A percentile compares a stretch with the other conserved stretches of the same genome.
Evolutionary conservation across 805 yeast genomes (phyloP).

Genomic region (Spathaspora sp.): DNA sequence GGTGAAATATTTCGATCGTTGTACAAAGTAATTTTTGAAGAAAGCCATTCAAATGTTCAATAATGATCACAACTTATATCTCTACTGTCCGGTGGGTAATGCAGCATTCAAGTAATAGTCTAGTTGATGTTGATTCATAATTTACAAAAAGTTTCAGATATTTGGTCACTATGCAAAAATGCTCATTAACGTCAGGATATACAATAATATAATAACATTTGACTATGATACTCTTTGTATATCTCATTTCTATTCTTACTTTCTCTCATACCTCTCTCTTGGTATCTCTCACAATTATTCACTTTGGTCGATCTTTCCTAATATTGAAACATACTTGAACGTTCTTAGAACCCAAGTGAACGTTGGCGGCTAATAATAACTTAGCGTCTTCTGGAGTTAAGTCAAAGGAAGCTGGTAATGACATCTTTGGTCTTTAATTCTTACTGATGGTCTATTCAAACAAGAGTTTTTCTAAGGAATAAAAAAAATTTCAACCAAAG

Average conservation of each 20-base stretch:
- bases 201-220: background rate
- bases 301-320: background rate
- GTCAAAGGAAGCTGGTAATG: constrained; percentile 84
- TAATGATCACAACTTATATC: too few species aligned
- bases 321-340: constrained; percentile 75
- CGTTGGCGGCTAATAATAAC: constrained; percentile 98
- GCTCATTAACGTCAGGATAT: too few species aligned
- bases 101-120: too few species aligned
- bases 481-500: constrained; percentile 7
- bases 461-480: background rate
- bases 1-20: too few species aligned
- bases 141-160: too few species aligned
- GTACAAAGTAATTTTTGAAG: background rate
- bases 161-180: too few species aligned
- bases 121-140: too few species aligned
- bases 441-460: constrained; percentile 8
- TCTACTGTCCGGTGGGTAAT: too few species aligned
- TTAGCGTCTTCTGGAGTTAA: constrained; percentile 98
- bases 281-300: background rate
- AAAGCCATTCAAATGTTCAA: background rate
- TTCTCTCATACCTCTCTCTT: background rate
- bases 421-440: constrained; percentile 42
- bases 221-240: background rate
- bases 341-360: constrained; percentile 99
- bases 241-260: background rate